Evolutionary conservation across 306 rosid species (phyloP), one percentile per base, ranked within the genome.

Genomic region (Fragaria nilgerrensis): DNA sequence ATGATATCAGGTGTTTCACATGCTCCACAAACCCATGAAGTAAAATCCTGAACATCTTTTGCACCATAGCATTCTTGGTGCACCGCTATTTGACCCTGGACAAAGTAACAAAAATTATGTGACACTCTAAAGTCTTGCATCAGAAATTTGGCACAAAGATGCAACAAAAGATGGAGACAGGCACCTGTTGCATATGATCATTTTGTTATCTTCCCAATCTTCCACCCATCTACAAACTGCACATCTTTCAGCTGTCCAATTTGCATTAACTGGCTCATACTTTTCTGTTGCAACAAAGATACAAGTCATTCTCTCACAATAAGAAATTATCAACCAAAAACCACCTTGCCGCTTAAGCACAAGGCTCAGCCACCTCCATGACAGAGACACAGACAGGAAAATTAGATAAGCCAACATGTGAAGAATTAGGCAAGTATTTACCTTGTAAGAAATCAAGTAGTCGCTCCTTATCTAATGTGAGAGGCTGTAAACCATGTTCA

Each of bases 1-100:
- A 77, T 90, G 70, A 90, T 84, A 76, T 89, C 90, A 77, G 97
- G 97, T 77, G 94, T 87, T 85, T 92, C 99, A 23, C 99, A 95
- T 68, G 88, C 96, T 82, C 97, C 89, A 76, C 99, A 95, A 85
- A 95, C 99, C 99, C 99, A 95, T 50, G 99, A 92, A 68, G 97
- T 88, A 85, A 95, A 92, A 89, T 95, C 97, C 75, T 89, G 92
- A 44, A 84, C 86, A 85, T 86, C 74, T 78, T 88, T 92, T 84
- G 87, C 91, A 66, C 99, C 99, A 80, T 92, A 95, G 89, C 99
- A 95, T 82, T 95, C 99, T 85, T 95, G 99, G 91, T 95, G 99
- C 77, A 95, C 96, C 55, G 96, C 97, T 81, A 95, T 91, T 84
- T 95, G 97, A 85, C 99, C 81, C 99, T 95, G 87, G 74, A 79